A percentile compares a stretch with the other conserved stretches of the same genome.
phyloP scores from a whole-genome alignment of 306 rosid species.

The Sesbania bispinosa region DNA sequence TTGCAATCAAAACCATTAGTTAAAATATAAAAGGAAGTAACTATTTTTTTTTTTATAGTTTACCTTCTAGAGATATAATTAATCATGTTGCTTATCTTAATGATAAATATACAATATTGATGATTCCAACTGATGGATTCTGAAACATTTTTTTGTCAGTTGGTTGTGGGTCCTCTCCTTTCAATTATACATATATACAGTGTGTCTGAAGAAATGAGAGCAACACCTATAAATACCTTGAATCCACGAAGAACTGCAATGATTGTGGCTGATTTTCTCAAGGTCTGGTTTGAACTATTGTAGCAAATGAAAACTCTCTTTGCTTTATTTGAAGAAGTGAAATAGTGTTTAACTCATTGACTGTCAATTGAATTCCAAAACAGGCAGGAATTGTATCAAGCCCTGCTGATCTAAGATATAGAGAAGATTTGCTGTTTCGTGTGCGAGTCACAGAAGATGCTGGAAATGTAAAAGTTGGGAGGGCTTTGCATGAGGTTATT shows the following conservation, averaged over 20 bases:
- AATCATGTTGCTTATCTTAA: constrained; percentile 9
- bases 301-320: neutral
- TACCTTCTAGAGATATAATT: neutral
- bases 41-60: neutral
- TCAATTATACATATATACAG: constrained; percentile 67
- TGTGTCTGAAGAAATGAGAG: constrained; percentile 89
- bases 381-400: constrained; percentile 66
- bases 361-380: constrained; percentile 21
- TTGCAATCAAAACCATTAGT: neutral
- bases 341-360: constrained; percentile 6
- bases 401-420: constrained; percentile 89
- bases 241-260: constrained; percentile 91
- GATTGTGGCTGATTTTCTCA: constrained; percentile 80
- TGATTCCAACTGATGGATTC: constrained; percentile 35
- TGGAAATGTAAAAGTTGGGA: constrained; percentile 79
- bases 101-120: neutral
- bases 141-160: constrained; percentile 40
- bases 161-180: constrained; percentile 76
- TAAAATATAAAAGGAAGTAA: neutral
- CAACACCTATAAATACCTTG: constrained; percentile 82
- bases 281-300: constrained; percentile 41
- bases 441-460: constrained; percentile 70
- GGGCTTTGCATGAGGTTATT: constrained; percentile 52
- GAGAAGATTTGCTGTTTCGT: constrained; percentile 69
- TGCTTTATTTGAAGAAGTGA: neutral